Conservation (phyloP, 2,329 filamentous ascomycete genomes). For the Colletotrichum brevisporum region DNA sequence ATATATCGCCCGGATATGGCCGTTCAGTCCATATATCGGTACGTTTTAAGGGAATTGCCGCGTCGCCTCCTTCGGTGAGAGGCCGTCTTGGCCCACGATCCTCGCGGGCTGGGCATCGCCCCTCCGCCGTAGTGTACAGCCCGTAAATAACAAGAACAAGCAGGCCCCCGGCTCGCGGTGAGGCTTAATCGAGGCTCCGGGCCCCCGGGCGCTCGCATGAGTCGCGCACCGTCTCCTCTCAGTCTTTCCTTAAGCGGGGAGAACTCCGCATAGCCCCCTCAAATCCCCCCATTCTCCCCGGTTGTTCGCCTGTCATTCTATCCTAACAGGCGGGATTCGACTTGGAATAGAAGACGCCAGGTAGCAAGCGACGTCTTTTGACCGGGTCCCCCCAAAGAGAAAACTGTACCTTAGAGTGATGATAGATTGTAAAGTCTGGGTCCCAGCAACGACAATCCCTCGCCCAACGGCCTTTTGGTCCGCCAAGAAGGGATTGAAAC, state of each 20-base stretch:
- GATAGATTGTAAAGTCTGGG: not conserved
- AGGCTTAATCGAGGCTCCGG: constrained; percentile 2
- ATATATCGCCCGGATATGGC: not conserved
- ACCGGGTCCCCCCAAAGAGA: not conserved
- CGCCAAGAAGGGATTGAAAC: constrained; percentile 37
- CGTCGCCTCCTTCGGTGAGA: too few relatives aligned
- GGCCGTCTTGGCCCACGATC: too few relatives aligned
- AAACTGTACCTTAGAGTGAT: not conserved
- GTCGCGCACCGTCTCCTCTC: not conserved
- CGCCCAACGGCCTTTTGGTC: not conserved
- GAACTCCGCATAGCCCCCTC: not conserved
- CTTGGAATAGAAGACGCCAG: too few relatives aligned
- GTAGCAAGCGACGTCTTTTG: too few relatives aligned
- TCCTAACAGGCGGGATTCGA: not conserved
- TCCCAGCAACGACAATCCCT: not conserved
- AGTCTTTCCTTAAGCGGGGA: not conserved
- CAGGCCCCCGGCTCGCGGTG: not conserved
- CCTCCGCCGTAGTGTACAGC: not conserved
- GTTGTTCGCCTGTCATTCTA: not conserved
- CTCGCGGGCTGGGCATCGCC: too few relatives aligned
- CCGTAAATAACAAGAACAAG: not conserved
- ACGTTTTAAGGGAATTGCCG: too few relatives aligned
- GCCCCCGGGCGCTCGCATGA: not conserved
- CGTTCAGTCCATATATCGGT: not conserved
- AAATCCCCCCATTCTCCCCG: not conserved